These are phyloP conservation scores for Ascoidea tarda DNA, from an alignment of 805 yeast genomes.

Conservation along the genomic window DNA sequence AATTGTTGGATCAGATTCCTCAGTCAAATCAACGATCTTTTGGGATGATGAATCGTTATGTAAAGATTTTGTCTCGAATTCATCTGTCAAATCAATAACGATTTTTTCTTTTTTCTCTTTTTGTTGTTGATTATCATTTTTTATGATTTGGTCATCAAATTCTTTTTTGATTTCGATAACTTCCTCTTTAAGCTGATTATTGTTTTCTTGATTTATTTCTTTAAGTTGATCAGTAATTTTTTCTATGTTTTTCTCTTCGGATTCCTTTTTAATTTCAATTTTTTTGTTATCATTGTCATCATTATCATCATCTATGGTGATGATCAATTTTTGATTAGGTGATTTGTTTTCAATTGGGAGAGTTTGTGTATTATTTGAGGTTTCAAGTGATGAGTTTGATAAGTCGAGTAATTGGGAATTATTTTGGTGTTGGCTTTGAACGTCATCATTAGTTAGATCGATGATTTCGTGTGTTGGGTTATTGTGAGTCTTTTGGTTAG, in stretches of 20 bases:
- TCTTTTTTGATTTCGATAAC: not conserved
- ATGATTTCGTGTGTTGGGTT: too few relatives aligned
- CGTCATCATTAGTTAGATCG: too few relatives aligned
- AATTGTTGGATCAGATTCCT: too few relatives aligned
- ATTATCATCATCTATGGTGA: conserved; percentile 15
- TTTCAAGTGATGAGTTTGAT: not conserved
- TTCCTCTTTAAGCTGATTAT: conserved; percentile 1
- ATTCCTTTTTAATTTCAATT: not conserved
- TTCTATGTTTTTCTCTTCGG: not conserved
- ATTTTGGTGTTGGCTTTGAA: not conserved
- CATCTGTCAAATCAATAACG: too few relatives aligned
- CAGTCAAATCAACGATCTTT: too few relatives aligned
- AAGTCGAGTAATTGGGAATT: not conserved
- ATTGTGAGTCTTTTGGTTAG: too few relatives aligned
- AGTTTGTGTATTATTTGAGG: not conserved
- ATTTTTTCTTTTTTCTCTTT: not conserved
- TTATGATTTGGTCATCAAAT: not conserved
- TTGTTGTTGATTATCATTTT: not conserved
- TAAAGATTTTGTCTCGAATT: too few relatives aligned
- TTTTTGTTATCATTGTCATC: not conserved
- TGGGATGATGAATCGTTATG: too few relatives aligned
- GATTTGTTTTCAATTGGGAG: not conserved
- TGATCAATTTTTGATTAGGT: conserved; percentile 10
- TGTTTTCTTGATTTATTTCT: not conserved
- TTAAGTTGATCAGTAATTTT: conserved; percentile 5